These are phyloP conservation scores for Panicum miliaceum DNA, from an alignment of 176 grass and related monocot species.

Conservation along the genomic window DNA sequence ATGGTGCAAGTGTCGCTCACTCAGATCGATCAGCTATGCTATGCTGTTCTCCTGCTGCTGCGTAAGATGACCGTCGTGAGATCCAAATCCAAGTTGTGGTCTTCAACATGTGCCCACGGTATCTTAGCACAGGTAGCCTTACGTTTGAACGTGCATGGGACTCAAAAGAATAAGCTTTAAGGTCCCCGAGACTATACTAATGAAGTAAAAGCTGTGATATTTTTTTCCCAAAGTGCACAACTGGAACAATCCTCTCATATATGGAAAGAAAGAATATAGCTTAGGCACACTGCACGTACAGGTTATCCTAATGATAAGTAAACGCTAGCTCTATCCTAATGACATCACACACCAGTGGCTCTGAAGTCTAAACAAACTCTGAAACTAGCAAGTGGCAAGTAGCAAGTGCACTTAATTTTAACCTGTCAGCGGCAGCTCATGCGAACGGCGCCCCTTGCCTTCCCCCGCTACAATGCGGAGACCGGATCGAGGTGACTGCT, in stretches of 20 bases:
- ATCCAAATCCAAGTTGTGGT: slow-evolving; percentile 9
- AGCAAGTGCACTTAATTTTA: slow-evolving; percentile 43
- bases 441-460: slow-evolving; percentile 34
- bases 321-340: slow-evolving; percentile 19
- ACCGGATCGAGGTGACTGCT: slow-evolving; percentile 7
- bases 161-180: neutral
- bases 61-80: neutral
- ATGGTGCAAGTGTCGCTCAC: neutral
- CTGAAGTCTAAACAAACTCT: neutral
- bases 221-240: too few relatives aligned
- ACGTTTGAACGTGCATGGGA: neutral
- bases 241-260: slow-evolving; percentile 2
- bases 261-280: slow-evolving; percentile 6
- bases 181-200: neutral
- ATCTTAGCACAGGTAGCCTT: neutral
- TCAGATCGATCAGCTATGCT: neutral
- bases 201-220: too few relatives aligned
- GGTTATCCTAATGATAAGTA: slow-evolving; percentile 7
- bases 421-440: slow-evolving; percentile 35
- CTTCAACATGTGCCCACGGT: neutral
- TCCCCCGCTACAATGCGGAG: slow-evolving; percentile 34
- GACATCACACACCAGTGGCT: neutral
- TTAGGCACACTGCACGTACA: neutral
- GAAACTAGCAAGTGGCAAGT: slow-evolving; percentile 32
- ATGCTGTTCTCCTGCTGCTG: neutral